These are phyloP conservation scores for Solanum verrucosum DNA, from an alignment of 257 asterid genomes.

Conservation along the genomic window DNA sequence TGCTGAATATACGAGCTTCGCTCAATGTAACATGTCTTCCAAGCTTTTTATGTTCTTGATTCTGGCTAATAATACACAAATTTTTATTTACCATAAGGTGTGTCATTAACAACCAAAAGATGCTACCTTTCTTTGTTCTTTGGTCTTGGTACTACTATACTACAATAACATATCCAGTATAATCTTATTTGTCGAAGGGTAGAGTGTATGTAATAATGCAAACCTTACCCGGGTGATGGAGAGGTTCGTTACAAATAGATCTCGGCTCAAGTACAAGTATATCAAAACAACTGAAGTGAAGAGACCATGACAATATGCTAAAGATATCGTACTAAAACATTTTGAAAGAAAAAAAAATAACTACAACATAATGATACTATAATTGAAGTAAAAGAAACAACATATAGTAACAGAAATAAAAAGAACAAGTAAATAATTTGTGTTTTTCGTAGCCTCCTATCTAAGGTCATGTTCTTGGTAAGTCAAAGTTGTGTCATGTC, in stretches of 20 bases:
- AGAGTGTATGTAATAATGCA: background rate
- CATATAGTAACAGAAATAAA: fast-evolving
- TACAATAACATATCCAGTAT: too few relatives aligned
- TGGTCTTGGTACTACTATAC: background rate
- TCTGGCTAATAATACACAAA: background rate
- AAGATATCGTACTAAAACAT: too few relatives aligned
- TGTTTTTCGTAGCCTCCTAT: too few relatives aligned
- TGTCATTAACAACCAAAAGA: background rate
- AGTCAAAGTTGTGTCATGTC: background rate
- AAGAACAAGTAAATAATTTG: background rate
- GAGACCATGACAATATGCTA: background rate
- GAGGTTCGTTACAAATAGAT: background rate
- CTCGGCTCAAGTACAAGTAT: background rate
- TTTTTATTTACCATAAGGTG: background rate
- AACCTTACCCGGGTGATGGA: background rate
- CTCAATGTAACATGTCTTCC: background rate
- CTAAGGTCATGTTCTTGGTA: background rate
- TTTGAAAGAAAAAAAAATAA: background rate
- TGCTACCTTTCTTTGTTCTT: background rate
- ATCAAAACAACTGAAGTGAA: background rate
- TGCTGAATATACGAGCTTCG: background rate
- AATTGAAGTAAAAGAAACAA: background rate
- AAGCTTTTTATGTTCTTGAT: background rate
- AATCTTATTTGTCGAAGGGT: too few relatives aligned
- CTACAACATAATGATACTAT: background rate